phyloP scores from a whole-genome alignment of 495 filamentous ascomycete species.

The Penicillium manginii region DNA sequence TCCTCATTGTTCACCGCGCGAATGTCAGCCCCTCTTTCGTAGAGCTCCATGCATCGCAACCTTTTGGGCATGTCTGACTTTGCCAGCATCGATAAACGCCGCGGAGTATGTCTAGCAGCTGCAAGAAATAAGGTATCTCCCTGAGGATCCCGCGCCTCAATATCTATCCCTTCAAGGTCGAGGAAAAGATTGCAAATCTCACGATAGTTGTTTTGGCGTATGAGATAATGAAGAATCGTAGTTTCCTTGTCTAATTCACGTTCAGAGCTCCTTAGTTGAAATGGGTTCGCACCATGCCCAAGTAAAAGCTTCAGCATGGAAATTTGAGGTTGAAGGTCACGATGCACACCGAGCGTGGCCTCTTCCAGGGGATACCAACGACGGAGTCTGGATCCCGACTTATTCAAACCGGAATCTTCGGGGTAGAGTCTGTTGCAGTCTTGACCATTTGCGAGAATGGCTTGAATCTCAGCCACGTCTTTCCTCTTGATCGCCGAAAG shows the following conservation, averaged over 20 bases:
- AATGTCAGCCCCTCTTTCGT: too few species aligned
- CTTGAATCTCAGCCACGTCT: neutral
- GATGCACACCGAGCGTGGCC: too few species aligned
- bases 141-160: slow-evolving; percentile 1
- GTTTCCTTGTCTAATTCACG: too few species aligned
- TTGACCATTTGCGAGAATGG: slow-evolving; percentile 6
- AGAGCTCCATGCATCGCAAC: too few species aligned
- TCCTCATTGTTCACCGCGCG: too few species aligned
- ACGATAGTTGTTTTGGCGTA: neutral
- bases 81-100: too few species aligned
- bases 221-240: slow-evolving; percentile 4
- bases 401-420: neutral
- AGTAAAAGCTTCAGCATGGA: slow-evolving; percentile 3
- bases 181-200: neutral
- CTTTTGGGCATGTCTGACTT: too few species aligned
- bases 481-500: neutral
- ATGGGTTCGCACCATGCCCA: slow-evolving; percentile 6
- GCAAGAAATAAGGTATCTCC: slow-evolving; percentile 8
- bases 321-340: neutral
- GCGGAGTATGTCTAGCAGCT: neutral
- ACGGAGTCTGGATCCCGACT: too few species aligned
- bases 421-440: slow-evolving; percentile 5
- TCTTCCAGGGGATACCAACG: too few species aligned
- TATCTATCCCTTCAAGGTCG: neutral
- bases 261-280: slow-evolving; percentile 6